Evolutionary conservation across 108 stramenopile species (phyloP), one percentile per base, ranked within the genome.

Genomic region (Heterococcus sp.): DNA sequence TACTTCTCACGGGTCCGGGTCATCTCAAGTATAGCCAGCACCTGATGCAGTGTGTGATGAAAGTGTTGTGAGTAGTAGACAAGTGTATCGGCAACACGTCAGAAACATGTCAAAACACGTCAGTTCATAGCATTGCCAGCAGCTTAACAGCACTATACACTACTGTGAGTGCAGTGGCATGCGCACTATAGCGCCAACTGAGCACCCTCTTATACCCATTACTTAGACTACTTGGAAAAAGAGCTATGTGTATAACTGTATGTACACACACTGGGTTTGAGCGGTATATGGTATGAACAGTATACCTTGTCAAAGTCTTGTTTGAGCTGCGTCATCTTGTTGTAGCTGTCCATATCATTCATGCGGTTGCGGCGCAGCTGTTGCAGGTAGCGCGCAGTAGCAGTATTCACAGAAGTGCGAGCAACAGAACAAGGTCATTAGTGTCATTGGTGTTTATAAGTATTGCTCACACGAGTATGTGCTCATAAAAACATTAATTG

Each of bases 341-440:
- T 87, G 85, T 90, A 96, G 1, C 93, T 90, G 69, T 94, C 94
- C 73, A 94, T 69, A 79, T 97, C 96, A 88, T 96, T 95, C 83
- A 92, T 90, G 38, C 95, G 89, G 69, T 94, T 93, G 73, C 93
- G 94, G 0, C 97, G 86, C 28, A 97, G 87, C 76, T 58, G 46
- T 21, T n/a, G n/a, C n/a, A n/a, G n/a, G n/a, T n/a, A n/a, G n/a
- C n/a, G n/a, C n/a, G n/a, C n/a, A n/a, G n/a, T n/a, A n/a, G n/a
- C n/a, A n/a, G n/a, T n/a, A n/a, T n/a, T n/a, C n/a, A n/a, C n/a
- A n/a, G n/a, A n/a, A n/a, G n/a, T n/a, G n/a, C n/a, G n/a, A n/a
- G n/a, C n/a, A n/a, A n/a, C n/a, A n/a, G n/a, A n/a, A n/a, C n/a
- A n/a, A n/a, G n/a, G n/a, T n/a, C n/a, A n/a, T n/a, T n/a, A n/a